Base-by-base conservation (phyloP, 2,329 filamentous ascomycete species). In the Reticulascus tulasneorum region DNA sequence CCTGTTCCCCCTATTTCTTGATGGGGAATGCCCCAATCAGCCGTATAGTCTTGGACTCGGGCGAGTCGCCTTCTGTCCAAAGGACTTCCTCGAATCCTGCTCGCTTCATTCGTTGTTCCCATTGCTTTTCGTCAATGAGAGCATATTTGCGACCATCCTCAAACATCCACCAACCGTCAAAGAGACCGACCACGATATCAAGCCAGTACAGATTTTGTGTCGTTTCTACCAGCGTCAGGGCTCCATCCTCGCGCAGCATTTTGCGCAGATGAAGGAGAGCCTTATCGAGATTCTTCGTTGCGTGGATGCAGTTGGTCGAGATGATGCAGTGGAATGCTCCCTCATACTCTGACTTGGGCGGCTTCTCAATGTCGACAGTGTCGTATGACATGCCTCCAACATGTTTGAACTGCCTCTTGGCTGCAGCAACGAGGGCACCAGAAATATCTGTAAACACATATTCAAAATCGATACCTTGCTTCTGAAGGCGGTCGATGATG, bases 361-460 rank as follows among this genome's bases (percentile, higher is more conserved):
- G 37, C 17, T 51, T 44, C 29, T 62, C 56, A 2, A 63, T 43
- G 28, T 66, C 47, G 1, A 61, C 33, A 1, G 50, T 43, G 2
- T 29, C 29, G 31, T 49, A 64, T 3, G 44, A 37, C 45, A 63
- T 55, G 9, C 32, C 37, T 1, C 5, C 10, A 19, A 42, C 34
- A 1, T 42, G 23, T 2, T 30, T 17, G 16, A 61, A 58, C n/a
- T 44, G 51, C 7, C 42, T 45, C 18, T 39, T 48, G 1, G 58
- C 54, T 2, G 45, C 38, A 1, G 48, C 37, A 3, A 66, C 53
- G 1, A 66, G 47, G 0, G 53, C 51, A 0, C 48, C 27, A 0
- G 66, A 63, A 4, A 72, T 31, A 26, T 71, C 67, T 2, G 66
- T 69, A 38, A 69, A 63, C 1, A 60, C 64, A 37, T 70, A 69